Conservation (phyloP, 208 protist species). For the Leishmania tropica region DNA sequence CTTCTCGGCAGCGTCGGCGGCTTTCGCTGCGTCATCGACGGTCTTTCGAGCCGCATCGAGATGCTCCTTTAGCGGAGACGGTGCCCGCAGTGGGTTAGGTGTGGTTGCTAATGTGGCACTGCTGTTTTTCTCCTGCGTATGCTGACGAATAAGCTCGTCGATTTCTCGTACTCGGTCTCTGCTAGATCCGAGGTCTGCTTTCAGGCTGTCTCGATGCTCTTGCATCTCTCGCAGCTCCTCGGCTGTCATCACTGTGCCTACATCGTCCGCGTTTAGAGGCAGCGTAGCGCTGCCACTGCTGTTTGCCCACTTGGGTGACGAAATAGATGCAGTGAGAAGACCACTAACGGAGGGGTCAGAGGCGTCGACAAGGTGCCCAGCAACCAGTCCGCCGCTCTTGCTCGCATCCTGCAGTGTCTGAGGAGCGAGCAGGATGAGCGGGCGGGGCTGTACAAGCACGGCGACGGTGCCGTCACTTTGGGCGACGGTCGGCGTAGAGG, state of each 20-base stretch:
- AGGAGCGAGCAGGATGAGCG: slow-evolving; percentile 11
- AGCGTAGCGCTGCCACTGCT: neutral
- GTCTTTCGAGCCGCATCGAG: neutral
- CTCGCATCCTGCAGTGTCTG: neutral
- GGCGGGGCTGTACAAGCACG: slow-evolving; percentile 21
- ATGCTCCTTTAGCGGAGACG: slow-evolving; percentile 2
- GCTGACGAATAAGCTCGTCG: slow-evolving; percentile 7
- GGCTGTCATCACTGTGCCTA: slow-evolving; percentile 5
- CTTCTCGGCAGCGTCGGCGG: slow-evolving; percentile 15
- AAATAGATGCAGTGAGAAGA: slow-evolving; percentile 5
- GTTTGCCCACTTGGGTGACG: neutral
- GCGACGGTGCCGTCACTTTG: slow-evolving; percentile 3
- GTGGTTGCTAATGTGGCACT: neutral
- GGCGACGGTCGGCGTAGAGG: slow-evolving; percentile 4
- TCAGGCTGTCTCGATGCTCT: slow-evolving; percentile 33
- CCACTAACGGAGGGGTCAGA: slow-evolving; percentile 5
- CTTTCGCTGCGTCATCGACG: neutral
- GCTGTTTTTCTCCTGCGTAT: neutral
- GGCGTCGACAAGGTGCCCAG: slow-evolving; percentile 10
- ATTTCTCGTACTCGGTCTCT: slow-evolving; percentile 38
- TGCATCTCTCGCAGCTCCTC: slow-evolving; percentile 40
- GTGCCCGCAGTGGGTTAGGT: neutral
- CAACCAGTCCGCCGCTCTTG: neutral
- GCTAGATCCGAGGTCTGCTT: slow-evolving; percentile 35
- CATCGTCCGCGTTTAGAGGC: neutral